Conservation (phyloP, 2,329 filamentous ascomycete genomes). For the Periconia sp. region DNA sequence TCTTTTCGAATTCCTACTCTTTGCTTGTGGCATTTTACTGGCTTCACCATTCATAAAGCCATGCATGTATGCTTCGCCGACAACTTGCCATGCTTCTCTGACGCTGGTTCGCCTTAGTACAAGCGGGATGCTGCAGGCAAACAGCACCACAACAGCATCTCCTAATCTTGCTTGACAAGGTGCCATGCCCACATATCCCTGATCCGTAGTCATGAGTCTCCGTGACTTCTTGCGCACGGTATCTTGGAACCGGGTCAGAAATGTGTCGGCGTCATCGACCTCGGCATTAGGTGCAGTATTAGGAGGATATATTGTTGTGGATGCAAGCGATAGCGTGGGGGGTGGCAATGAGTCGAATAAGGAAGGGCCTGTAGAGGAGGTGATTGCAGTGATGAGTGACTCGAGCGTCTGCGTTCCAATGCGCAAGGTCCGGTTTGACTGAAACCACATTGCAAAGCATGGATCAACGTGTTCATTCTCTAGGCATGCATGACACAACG, state of each 20-base stretch:
- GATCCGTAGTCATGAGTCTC: conserved; percentile 30
- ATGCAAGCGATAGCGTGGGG: conserved; percentile 11
- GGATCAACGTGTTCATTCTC: conserved; percentile 24
- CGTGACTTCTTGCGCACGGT: conserved; percentile 38
- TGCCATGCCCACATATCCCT: conserved; percentile 29
- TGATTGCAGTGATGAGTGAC: conserved; percentile 14
- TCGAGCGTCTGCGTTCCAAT: conserved; percentile 25
- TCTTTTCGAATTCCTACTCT: conserved; percentile 11
- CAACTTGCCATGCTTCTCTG: conserved; percentile 28
- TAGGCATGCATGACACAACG: conserved; percentile 30
- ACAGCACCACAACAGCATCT: conserved; percentile 39
- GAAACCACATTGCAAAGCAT: conserved; percentile 36
- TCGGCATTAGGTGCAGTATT: conserved; percentile 8
- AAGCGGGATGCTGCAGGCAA: conserved; percentile 45
- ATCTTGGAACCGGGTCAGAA: conserved; percentile 36
- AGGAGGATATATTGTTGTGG: conserved; percentile 18
- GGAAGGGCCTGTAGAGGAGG: conserved; percentile 4
- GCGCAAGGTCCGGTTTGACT: conserved; percentile 23
- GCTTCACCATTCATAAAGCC: conserved; percentile 38
- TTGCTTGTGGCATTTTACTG: conserved; percentile 15
- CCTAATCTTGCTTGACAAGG: conserved; percentile 34
- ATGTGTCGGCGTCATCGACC: conserved; percentile 26
- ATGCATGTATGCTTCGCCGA: conserved; percentile 37
- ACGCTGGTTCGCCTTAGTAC: conserved; percentile 25
- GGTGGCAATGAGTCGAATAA: conserved; percentile 15